These are phyloP conservation scores for Colletotrichum nymphaeae DNA, from an alignment of 2,329 filamentous ascomycete genomes.

Conservation along the genomic window DNA sequence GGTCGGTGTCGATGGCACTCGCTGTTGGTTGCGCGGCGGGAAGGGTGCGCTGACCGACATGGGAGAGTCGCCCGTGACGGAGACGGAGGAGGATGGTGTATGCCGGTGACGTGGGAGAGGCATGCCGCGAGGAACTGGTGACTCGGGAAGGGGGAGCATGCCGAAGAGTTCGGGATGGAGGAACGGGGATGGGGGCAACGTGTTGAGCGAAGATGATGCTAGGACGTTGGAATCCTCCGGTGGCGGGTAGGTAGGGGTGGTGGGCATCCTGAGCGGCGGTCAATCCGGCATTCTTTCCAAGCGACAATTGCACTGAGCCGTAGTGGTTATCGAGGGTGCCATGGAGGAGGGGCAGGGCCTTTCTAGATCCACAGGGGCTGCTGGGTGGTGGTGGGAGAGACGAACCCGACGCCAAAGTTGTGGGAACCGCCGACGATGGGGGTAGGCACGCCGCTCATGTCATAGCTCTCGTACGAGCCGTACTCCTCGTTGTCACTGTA, in stretches of 20 bases:
- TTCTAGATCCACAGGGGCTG: constrained; percentile 71
- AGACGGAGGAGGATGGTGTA: constrained; percentile 38
- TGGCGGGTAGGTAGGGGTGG: constrained; percentile 57
- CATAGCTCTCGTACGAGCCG: constrained; percentile 51
- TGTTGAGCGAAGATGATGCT: constrained; percentile 48
- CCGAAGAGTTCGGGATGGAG: constrained; percentile 54
- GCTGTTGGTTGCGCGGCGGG: constrained; percentile 25
- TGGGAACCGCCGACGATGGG: constrained; percentile 57
- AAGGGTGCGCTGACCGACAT: constrained; percentile 40
- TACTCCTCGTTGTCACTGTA: constrained; percentile 74
- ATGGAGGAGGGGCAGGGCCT: constrained; percentile 43
- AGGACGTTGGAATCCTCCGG: constrained; percentile 53
- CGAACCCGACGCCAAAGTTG: constrained; percentile 69
- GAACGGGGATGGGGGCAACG: constrained; percentile 58
- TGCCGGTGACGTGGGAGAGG: constrained; percentile 50
- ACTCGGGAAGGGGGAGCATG: constrained; percentile 59
- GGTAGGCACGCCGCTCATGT: constrained; percentile 56
- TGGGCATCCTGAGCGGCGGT: constrained; percentile 66
- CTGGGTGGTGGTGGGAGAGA: constrained; percentile 62
- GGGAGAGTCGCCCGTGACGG: constrained; percentile 40
- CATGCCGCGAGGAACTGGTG: constrained; percentile 50
- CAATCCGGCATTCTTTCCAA: constrained; percentile 61
- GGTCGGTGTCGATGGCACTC: constrained; percentile 13
- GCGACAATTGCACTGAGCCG: constrained; percentile 48
- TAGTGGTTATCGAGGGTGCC: constrained; percentile 48